Conservation (phyloP, 257 asterid genomes). For the Knoxia roxburghii region DNA sequence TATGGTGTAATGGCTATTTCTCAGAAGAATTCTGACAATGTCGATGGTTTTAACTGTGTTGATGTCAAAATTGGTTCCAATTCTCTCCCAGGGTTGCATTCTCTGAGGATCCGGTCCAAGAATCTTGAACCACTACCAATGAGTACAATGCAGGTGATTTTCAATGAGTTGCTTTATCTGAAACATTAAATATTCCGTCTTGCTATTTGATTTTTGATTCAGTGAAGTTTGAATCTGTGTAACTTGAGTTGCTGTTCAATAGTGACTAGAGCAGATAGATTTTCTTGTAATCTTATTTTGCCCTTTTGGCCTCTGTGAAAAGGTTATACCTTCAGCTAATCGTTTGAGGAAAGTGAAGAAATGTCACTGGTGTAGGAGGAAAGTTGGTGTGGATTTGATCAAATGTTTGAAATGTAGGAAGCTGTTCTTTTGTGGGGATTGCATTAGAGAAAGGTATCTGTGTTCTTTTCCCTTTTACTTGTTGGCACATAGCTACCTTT, state of each 20-base stretch:
- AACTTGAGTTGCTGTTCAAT: neutral
- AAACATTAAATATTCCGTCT: conserved; percentile 11
- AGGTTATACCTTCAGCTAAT: conserved; percentile 67
- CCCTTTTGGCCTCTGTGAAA: conserved; percentile 16
- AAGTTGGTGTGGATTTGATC: conserved; percentile 39
- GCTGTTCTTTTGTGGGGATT: conserved; percentile 67
- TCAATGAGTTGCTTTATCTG: conserved; percentile 1
- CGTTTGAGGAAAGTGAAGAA: conserved; percentile 55
- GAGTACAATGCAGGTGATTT: conserved; percentile 72
- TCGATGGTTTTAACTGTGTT: conserved; percentile 23
- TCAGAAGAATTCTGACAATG: conserved; percentile 25
- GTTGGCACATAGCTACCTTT: neutral
- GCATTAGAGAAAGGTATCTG: conserved; percentile 70
- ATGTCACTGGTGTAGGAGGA: conserved; percentile 91
- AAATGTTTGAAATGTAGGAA: conserved; percentile 77
- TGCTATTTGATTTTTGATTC: neutral
- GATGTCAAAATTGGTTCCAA: conserved; percentile 53
- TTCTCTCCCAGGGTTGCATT: conserved; percentile 23
- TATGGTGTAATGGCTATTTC: conserved; percentile 86
- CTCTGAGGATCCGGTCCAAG: conserved; percentile 72
- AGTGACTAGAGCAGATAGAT: neutral
- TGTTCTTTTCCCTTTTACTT: conserved; percentile 4
- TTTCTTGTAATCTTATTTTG: conserved; percentile 4
- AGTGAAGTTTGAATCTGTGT: conserved; percentile 5
- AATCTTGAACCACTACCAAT: conserved; percentile 77